A percentile compares a stretch with the other conserved stretches of the same genome.
phyloP scores from a whole-genome alignment of 73 alveolate genomes.

The Stentor coeruleus region DNA sequence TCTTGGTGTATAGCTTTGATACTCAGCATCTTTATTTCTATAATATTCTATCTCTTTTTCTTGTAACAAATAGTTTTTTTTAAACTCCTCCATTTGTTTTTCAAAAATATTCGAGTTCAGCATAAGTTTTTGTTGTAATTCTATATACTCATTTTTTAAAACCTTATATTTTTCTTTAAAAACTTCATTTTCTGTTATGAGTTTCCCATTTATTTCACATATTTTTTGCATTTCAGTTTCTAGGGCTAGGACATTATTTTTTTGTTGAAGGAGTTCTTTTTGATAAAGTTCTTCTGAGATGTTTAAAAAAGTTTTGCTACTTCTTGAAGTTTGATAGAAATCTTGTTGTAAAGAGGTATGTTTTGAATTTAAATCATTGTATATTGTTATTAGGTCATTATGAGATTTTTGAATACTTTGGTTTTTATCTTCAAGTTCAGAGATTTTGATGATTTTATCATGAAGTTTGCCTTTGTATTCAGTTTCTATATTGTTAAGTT shows the following conservation, averaged over 20 bases:
- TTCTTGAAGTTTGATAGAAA: not conserved
- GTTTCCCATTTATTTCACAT: not conserved
- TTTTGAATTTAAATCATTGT: not conserved
- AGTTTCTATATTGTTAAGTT: not conserved
- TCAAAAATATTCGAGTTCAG: not conserved
- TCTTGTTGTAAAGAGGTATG: not conserved
- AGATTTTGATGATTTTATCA: not conserved
- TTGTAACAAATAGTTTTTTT: not conserved
- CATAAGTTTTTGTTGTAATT: not conserved
- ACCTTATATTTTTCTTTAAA: not conserved
- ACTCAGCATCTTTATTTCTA: not conserved
- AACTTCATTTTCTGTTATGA: not conserved
- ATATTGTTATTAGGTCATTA: not conserved
- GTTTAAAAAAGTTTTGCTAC: not conserved
- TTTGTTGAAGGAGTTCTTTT: not conserved
- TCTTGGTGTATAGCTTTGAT: not conserved
- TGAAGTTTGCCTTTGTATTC: not conserved
- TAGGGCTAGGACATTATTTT: not conserved
- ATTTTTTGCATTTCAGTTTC: not conserved
- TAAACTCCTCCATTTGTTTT: not conserved
- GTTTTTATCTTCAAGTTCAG: not conserved
- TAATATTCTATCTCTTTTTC: not conserved
- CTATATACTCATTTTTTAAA: not conserved
- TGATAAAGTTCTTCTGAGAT: not conserved
- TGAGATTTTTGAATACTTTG: not conserved